Percentiles rank a stretch among this genome's conserved stretches.
These are phyloP conservation scores for Crucihimalaya himalaica DNA, from an alignment of 345 rosid species.

Conservation along the genomic window DNA sequence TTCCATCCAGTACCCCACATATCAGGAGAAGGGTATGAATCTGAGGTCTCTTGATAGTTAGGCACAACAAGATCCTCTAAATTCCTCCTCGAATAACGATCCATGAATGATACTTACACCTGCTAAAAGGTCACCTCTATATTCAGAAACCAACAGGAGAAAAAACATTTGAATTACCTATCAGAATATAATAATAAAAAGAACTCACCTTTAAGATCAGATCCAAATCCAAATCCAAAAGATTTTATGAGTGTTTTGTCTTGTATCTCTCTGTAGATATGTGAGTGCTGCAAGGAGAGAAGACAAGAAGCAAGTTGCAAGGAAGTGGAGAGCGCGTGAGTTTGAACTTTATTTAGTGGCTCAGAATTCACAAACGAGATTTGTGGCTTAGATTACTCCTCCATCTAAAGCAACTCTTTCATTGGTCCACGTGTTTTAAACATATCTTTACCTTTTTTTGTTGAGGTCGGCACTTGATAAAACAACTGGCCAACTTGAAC, in stretches of 20 bases:
- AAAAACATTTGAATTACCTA: background rate
- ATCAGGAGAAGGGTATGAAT: conserved; percentile 38
- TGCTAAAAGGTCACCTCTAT: background rate
- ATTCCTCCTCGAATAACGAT: conserved; percentile 33
- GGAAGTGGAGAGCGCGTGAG: conserved; percentile 23
- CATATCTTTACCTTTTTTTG: conserved; percentile 28
- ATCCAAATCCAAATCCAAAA: background rate
- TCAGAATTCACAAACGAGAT: conserved; percentile 21
- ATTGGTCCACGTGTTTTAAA: conserved; percentile 37
- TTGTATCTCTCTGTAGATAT: conserved; percentile 8
- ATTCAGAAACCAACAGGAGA: background rate
- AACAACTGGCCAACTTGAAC: conserved; percentile 33
- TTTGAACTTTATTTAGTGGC: conserved; percentile 34
- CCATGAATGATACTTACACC: conserved; percentile 30
- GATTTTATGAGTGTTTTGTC: background rate
- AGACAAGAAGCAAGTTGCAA: conserved; percentile 24
- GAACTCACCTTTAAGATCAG: conserved; percentile 11
- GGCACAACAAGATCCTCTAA: conserved; percentile 41
- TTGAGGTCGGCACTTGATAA: conserved; percentile 28
- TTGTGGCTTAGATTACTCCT: conserved; percentile 35
- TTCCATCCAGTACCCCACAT: conserved; percentile 33
- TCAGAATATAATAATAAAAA: background rate
- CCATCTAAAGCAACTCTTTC: conserved; percentile 39
- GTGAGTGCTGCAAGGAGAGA: conserved; percentile 8
- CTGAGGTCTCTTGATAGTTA: conserved; percentile 39